Base-by-base conservation (phyloP, 2,329 filamentous ascomycete species). In the Penicillium griseofulvum region DNA sequence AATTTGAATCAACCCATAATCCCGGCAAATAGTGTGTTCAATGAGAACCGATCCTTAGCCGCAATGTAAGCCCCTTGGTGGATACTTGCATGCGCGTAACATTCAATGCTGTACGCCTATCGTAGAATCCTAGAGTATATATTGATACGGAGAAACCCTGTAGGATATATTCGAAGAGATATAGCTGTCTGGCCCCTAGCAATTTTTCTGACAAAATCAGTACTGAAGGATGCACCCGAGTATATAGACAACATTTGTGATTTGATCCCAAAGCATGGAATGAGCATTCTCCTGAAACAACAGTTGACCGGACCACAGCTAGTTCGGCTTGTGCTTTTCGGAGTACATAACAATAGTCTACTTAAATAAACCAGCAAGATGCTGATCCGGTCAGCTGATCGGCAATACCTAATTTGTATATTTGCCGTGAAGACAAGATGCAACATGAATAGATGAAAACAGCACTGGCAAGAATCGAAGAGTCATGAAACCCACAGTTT, bases 11-110 rank as follows among this genome's bases (percentile, higher is more conserved):
- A 11, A 24, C 29, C 14, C 17, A 31, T 41, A 47, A 44, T 12
- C 22, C 26, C 53, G 58, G 53, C 53, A 56, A 49, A 28, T 19
- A 24, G 29, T 29, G 5, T 12, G 19, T 19, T 12, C 31, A 19
- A 43, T 37, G 38, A 38, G 31, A 56, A 48, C 51, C 58, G 56
- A 55, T 34, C 34, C 19, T 36, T 33, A 26, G 39, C 33, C 43
- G 19, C 28, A 24, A 36, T 34, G 36, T 36, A 45, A 29, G 16
- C 12, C 1, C 38, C 22, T n/a, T 14, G 4, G 37, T 39, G 38
- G 38, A 41, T 41, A 10, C 38, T 26, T 24, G 8, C 14, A 29
- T 29, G 8, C 8, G 6, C 22, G 22, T 14, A 11, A 14, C 14
- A 41, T 22, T 41, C 14, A n/a, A 41, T 24, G 24, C 12, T 31